Evolutionary conservation across 2,329 filamentous ascomycete species (phyloP).

Genomic region (Whalleya microplaca): DNA sequence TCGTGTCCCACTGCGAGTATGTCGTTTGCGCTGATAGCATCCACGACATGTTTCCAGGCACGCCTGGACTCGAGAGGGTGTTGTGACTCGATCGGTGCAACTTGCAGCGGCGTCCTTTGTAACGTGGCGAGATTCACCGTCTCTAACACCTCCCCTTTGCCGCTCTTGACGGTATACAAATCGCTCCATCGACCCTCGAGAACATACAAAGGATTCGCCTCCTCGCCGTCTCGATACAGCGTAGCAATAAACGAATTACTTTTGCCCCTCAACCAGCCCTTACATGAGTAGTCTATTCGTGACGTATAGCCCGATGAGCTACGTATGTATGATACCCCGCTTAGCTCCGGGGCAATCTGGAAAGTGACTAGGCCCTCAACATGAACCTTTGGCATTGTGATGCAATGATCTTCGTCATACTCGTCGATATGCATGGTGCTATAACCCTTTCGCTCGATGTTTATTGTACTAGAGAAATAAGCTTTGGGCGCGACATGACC

Average conservation of each 20-base stretch:
- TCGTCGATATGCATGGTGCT: constrained; percentile 71
- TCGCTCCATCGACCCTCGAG: constrained; percentile 90
- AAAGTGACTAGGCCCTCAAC: constrained; percentile 91
- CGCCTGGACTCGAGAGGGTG: constrained; percentile 85
- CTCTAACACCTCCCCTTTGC: constrained; percentile 59
- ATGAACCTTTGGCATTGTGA: constrained; percentile 87
- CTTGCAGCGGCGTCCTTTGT: constrained; percentile 67
- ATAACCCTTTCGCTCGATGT: constrained; percentile 93
- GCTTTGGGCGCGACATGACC: constrained; percentile 98
- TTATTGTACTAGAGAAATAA: constrained; percentile 90
- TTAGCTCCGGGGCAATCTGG: constrained; percentile 87
- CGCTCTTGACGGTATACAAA: constrained; percentile 74
- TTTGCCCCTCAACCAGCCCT: constrained; percentile 93
- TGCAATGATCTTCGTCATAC: constrained; percentile 65
- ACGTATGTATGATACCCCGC: constrained; percentile 81
- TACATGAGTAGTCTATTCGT: constrained; percentile 91
- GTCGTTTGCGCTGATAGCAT: constrained; percentile 78
- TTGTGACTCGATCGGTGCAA: constrained; percentile 77
- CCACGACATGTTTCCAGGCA: constrained; percentile 85
- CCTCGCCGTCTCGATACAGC: constrained; percentile 71
- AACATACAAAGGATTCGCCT: constrained; percentile 78
- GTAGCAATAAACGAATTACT: constrained; percentile 86
- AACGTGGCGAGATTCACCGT: constrained; percentile 62
- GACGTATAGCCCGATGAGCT: constrained; percentile 85
- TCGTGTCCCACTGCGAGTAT: constrained; percentile 79